These are phyloP conservation scores for Candida buenavistaensis DNA, from an alignment of 1,139 yeast genomes.

Conservation along the genomic window DNA sequence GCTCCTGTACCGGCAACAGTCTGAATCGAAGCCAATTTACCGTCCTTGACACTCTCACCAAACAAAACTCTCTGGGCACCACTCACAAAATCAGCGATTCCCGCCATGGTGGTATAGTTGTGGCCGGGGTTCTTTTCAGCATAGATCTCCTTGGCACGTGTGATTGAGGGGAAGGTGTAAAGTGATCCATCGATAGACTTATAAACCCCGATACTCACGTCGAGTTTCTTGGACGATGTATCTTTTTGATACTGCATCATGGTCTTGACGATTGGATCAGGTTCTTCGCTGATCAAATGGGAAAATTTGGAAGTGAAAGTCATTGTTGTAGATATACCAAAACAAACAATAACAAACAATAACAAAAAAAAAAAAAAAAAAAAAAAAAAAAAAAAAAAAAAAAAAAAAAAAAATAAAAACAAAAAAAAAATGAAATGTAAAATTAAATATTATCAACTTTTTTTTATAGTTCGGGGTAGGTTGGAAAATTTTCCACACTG, in stretches of 20 bases:
- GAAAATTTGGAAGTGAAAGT: constrained; percentile 26
- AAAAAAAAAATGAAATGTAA: no score
- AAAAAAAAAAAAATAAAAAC: no score
- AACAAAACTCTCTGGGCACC: constrained; percentile 40
- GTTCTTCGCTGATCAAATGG: constrained; percentile 24
- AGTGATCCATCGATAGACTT: constrained; percentile 38
- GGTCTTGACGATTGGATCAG: constrained; percentile 41
- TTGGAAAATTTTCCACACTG: no score
- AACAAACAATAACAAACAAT: no score
- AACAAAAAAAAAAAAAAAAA: no score
- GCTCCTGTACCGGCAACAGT: constrained; percentile 49
- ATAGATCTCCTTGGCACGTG: constrained; percentile 34
- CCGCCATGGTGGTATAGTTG: constrained; percentile 44
- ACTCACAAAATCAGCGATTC: constrained; percentile 36
- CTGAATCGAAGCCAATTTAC: constrained; percentile 38
- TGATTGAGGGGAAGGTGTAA: constrained; percentile 40
- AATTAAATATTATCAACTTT: no score
- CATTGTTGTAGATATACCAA: no score
- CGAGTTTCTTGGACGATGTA: constrained; percentile 32
- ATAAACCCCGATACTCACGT: constrained; percentile 46
- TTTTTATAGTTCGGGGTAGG: no score
- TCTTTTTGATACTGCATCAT: constrained; percentile 30
- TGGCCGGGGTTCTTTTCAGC: constrained; percentile 42
- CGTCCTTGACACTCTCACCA: constrained; percentile 28
- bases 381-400: no score